phyloP scores from a whole-genome alignment of 257 asterid species.

The Solanum commersonii region DNA sequence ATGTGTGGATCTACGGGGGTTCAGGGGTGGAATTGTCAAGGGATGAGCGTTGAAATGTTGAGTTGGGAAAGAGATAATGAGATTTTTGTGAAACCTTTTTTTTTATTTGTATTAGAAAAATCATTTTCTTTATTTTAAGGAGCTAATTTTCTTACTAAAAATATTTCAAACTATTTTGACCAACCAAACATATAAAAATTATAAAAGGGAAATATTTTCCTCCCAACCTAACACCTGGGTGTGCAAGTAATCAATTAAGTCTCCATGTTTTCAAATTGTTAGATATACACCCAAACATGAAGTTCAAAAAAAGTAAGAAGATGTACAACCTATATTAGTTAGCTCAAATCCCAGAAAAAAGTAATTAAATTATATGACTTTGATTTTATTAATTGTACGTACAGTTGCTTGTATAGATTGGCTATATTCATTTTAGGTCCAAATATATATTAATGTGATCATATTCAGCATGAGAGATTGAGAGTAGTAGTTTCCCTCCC shows the following conservation, averaged over 20 bases:
- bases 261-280: not conserved
- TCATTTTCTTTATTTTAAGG: too few relatives aligned
- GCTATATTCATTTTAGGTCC: not conserved
- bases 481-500: not conserved
- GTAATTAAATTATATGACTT: not conserved
- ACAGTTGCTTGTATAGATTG: not conserved
- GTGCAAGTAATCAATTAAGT: too few relatives aligned
- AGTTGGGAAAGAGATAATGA: not conserved
- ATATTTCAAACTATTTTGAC: not conserved
- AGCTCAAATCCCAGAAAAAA: not conserved
- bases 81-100: not conserved
- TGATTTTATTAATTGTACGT: not conserved
- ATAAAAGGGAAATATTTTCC: not conserved
- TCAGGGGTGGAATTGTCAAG: not conserved
- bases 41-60: not conserved
- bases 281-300: not conserved
- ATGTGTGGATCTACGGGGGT: not conserved
- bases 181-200: not conserved
- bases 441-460: not conserved
- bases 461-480: not conserved
- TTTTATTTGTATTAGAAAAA: not conserved
- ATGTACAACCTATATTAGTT: not conserved
- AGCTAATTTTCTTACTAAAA: too few relatives aligned
- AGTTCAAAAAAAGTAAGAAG: not conserved
- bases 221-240: not conserved